Evolutionary conservation across 495 filamentous ascomycete genomes (phyloP).

Genomic region (Lasiosphaeriaceae sp.): DNA sequence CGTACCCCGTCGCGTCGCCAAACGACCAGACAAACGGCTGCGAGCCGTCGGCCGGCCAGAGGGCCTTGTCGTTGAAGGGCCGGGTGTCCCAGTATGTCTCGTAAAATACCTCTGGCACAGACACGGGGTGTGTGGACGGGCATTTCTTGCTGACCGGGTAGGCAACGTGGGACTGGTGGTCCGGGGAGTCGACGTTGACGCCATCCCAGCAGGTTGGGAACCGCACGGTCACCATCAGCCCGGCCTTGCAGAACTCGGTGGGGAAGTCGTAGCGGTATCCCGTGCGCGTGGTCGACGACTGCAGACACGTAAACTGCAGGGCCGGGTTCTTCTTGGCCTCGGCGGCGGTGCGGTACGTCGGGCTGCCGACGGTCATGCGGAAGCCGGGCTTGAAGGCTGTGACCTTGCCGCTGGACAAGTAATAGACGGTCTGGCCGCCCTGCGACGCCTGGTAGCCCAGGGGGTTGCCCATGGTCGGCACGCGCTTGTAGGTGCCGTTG

Average conservation of each 20-base stretch:
- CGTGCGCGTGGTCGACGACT: slow-evolving; percentile 18
- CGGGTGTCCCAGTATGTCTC: slow-evolving; percentile 42
- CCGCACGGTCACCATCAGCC: slow-evolving; percentile 37
- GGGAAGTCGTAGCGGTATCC: slow-evolving; percentile 28
- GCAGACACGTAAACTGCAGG: slow-evolving; percentile 34
- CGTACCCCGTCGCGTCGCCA: slow-evolving; percentile 35
- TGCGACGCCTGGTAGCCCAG: slow-evolving; percentile 10
- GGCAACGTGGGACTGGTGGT: slow-evolving; percentile 37
- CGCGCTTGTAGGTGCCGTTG: slow-evolving; percentile 37
- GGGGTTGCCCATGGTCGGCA: slow-evolving; percentile 20
- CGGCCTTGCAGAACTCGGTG: slow-evolving; percentile 28
- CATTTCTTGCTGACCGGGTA: slow-evolving; percentile 32
- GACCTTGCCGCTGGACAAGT: slow-evolving; percentile 32
- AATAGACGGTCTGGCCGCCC: slow-evolving; percentile 41
- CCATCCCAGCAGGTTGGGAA: slow-evolving; percentile 26
- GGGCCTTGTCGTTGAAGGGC: slow-evolving; percentile 32
- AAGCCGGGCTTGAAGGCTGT: slow-evolving; percentile 51
- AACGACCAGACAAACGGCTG: slow-evolving; percentile 48
- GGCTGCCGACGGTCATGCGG: slow-evolving; percentile 69
- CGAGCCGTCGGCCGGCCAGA: slow-evolving; percentile 39
- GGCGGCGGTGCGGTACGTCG: slow-evolving; percentile 28
- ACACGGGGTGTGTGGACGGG: slow-evolving; percentile 28
- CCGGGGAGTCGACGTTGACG: slow-evolving; percentile 27
- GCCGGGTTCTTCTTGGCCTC: slow-evolving; percentile 30
- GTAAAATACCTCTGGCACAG: slow-evolving; percentile 35